These are phyloP conservation scores for Petasospora fabianii DNA, from an alignment of 1,139 yeast species.

Conservation along the genomic window DNA sequence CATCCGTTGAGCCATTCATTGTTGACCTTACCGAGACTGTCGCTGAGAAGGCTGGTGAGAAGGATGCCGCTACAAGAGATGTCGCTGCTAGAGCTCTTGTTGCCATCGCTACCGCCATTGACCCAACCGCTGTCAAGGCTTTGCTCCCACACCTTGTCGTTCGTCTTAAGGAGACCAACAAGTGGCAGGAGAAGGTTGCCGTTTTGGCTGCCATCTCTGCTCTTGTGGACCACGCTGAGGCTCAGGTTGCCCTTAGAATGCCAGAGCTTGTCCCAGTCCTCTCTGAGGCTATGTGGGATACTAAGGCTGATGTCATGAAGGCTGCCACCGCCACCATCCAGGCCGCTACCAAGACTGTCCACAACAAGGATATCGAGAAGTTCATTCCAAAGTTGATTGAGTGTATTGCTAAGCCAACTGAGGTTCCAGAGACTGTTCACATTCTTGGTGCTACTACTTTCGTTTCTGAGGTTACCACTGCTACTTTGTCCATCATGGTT, in stretches of 20 bases:
- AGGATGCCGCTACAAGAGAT: conserved; percentile 69
- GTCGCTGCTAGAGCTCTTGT: conserved; percentile 71
- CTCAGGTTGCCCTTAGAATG: conserved; percentile 96
- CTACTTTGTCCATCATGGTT: conserved; percentile 98
- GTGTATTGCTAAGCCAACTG: conserved; percentile 95
- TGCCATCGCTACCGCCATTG: conserved; percentile 74
- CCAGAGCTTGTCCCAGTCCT: conserved; percentile 97
- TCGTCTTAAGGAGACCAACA: conserved; percentile 70
- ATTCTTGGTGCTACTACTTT: conserved; percentile 98
- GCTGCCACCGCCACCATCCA: conserved; percentile 95
- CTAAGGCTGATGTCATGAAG: conserved; percentile 95
- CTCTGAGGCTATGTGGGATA: conserved; percentile 99
- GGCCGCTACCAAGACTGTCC: conserved; percentile 95
- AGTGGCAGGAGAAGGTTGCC: conserved; percentile 98
- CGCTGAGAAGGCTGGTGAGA: conserved; percentile 84
- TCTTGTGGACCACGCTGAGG: conserved; percentile 92
- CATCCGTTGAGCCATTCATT: conserved; percentile 93
- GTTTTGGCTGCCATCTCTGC: conserved; percentile 78
- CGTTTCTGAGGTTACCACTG: conserved; percentile 99
- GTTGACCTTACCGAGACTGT: conserved; percentile 71
- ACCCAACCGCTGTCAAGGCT: conserved; percentile 92
- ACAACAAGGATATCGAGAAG: conserved; percentile 99
- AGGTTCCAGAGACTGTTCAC: conserved; percentile 98
- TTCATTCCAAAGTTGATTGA: conserved; percentile 96
- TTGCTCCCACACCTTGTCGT: conserved; percentile 76